A percentile compares a stretch with the other conserved stretches of the same genome.
phyloP scores from a whole-genome alignment of 2,329 filamentous ascomycete species.

The Aspergillus novofumigatus region DNA sequence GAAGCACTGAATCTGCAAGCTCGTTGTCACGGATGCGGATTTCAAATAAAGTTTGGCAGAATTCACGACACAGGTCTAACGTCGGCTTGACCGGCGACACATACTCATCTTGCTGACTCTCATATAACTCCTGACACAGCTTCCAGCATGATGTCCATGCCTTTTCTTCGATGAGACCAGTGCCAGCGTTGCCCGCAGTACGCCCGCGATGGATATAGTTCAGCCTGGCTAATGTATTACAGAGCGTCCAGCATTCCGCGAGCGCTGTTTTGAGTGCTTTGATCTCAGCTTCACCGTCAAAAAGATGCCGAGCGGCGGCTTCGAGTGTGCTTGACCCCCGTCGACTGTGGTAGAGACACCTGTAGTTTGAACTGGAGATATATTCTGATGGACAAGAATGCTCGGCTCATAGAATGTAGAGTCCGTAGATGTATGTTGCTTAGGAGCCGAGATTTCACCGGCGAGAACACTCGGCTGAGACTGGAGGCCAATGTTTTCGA shows the following conservation, averaged over 20 bases:
- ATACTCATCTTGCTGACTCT: constrained; percentile 68
- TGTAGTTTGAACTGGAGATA: constrained; percentile 27
- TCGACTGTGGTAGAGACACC: constrained; percentile 12
- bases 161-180: constrained; percentile 71
- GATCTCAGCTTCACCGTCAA: constrained; percentile 54
- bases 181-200: constrained; percentile 64
- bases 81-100: constrained; percentile 68
- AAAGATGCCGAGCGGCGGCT: constrained; percentile 30
- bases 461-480: constrained; percentile 70
- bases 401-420: neutral
- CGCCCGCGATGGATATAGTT: constrained; percentile 79
- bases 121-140: constrained; percentile 83
- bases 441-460: constrained; percentile 48
- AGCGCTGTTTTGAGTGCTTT: constrained; percentile 71
- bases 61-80: constrained; percentile 82
- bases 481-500: constrained; percentile 52
- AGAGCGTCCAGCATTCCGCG: constrained; percentile 88
- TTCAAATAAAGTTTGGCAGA: constrained; percentile 88
- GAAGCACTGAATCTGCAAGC: constrained; percentile 74
- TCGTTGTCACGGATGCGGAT: constrained; percentile 74
- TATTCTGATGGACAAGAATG: constrained; percentile 21
- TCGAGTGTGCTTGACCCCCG: constrained; percentile 22
- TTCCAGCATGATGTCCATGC: constrained; percentile 95
- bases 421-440: constrained; percentile 17
- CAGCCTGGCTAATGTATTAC: constrained; percentile 81